Evolutionary conservation across 2,329 filamentous ascomycete genomes (phyloP), one percentile per base, ranked within the genome.

Genomic region (Beauveria medogensis): DNA sequence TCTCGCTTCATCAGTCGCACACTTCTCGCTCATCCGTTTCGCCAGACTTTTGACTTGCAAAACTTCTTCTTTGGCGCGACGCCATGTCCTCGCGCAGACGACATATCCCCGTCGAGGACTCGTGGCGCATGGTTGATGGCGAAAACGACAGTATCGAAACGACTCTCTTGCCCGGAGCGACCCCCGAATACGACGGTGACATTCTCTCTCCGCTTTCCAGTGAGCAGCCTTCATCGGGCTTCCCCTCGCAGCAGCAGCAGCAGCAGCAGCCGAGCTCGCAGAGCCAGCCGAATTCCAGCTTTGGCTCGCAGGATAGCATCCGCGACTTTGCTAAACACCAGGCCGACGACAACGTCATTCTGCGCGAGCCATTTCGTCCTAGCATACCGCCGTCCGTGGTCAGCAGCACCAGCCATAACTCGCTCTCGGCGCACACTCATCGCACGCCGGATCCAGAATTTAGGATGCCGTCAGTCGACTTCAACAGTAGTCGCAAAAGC

Each of bases 131-230:
- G 72, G 81, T 85, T 14, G 82, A 85, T 62, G 81, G 80, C 67
- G 82, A 84, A 60, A 79, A 84, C 69, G 82, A 85, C 67, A 84
- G 81, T 67, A 85, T 85, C 68, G 82, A 83, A 65, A 83, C 81
- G 6, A 78, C 78, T 10, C 74, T 83, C 59, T 71, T 83, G 18
- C 77, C 78, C 8, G 75, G 77, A 40, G 69, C 79, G 34, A 70
- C 71, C 5, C 57, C 65, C 41, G 73, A 74, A 50, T 77, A 78
- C 48, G 73, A 77, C 53, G 71, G 75, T 40, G 64, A 71, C 26
- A 65, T 74, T 55, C 62, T 75, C 28, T 62, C 70, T 30, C 68
- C 74, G 44, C 64, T 74, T 1, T 77, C 76, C 51, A 77, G 76
- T 67, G 72, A 75, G 48, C 62, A 68, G 63, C 55, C 72, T 5